Evolutionary conservation across 495 filamentous ascomycete species (phyloP).

Genomic region (Hypoxylon cercidicola): DNA sequence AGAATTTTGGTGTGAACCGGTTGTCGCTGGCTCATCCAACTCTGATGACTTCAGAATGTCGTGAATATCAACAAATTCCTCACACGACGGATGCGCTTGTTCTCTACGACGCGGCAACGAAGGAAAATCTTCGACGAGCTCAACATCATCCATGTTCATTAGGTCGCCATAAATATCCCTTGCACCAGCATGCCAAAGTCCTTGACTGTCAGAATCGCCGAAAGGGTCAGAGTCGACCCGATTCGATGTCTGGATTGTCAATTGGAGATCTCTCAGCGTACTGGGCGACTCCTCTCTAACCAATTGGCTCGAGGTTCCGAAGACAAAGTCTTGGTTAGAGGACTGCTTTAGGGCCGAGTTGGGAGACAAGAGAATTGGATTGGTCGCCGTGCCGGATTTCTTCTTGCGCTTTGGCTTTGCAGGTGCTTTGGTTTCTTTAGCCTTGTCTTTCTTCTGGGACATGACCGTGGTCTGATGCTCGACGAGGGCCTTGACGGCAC

Average conservation of each 20-base stretch:
- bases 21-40: constrained; percentile 5
- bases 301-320: constrained; percentile 93
- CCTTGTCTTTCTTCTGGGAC: constrained; percentile 48
- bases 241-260: constrained; percentile 73
- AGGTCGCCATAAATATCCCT: constrained; percentile 71
- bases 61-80: constrained; percentile 54
- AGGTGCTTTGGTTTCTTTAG: constrained; percentile 44
- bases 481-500: constrained; percentile 44
- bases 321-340: constrained; percentile 83
- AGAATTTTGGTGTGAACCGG: constrained; percentile 7
- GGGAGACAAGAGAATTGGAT: constrained; percentile 74
- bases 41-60: constrained; percentile 43
- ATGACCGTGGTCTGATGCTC: constrained; percentile 46
- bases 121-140: constrained; percentile 57
- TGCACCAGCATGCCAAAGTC: constrained; percentile 75
- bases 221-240: constrained; percentile 54
- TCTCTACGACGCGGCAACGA: neutral
- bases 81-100: constrained; percentile 4
- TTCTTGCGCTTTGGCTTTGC: constrained; percentile 53
- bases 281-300: constrained; percentile 78
- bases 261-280: constrained; percentile 72
- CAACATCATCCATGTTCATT: constrained; percentile 65
- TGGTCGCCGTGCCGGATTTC: constrained; percentile 55
- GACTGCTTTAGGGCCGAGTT: constrained; percentile 72
- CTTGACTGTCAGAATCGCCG: constrained; percentile 44